Evolutionary conservation across 805 yeast species (phyloP), one percentile per base, ranked within the genome.

Genomic region (Kodamaea kaohsiungensis): DNA sequence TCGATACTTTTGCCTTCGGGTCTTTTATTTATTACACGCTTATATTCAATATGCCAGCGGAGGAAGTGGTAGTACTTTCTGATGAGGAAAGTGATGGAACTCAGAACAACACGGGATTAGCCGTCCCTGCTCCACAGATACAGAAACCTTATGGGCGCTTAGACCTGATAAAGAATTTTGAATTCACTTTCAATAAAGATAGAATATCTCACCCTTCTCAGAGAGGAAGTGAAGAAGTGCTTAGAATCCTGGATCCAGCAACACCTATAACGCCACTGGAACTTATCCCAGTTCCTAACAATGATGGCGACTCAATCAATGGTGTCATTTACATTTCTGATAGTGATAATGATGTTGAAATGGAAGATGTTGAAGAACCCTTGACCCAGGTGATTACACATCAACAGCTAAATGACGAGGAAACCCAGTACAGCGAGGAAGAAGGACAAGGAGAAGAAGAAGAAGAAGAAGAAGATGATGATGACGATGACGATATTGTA

Each of bases 401-500:
- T 22, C 6, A 4, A 6, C 25, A 22, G n/a, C n/a, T n/a, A 22
- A 30, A 30, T 30, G 27, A 25, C 35, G 22, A 22, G n/a, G 19
- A 43, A 16, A 40, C 37, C 7, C 48, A 33, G 42, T 27, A 17
- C n/a, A 18, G 27, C 17, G 46, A 43, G 7, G 56, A 53, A 7
- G 30, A 45, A n/a, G n/a, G n/a, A n/a, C n/a, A n/a, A n/a, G n/a
- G n/a, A n/a, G n/a, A n/a, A n/a, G n/a, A n/a, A n/a, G n/a, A n/a
- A n/a, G n/a, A n/a, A n/a, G n/a, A n/a, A n/a, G n/a, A 22, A 4
- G 25, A 22, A 22, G 25, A 22, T 22, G 46, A 43, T 12, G 56
- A 53, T 3, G 35, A 46, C 4, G 58, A 56, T 12, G 61, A 58
- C 15, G 61, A 59, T 25, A 27, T 59, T 13, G 48, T 55, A 16